These are phyloP conservation scores for Euphorbia peplus DNA, from an alignment of 345 rosid species.

Conservation along the genomic window DNA sequence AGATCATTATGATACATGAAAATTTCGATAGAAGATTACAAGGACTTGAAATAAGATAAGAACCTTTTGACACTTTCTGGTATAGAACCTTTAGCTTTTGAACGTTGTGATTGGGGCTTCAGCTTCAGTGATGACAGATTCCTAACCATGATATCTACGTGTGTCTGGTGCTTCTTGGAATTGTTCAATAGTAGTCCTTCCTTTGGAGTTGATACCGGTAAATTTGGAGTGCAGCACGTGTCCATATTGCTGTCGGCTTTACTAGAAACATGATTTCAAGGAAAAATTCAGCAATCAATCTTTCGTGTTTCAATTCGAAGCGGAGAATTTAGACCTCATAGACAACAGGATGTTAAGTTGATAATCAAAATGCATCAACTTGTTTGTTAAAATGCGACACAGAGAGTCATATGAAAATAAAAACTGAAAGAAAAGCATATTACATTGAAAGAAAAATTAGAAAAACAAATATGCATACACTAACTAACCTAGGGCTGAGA, in stretches of 20 bases:
- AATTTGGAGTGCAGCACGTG: slow-evolving; percentile 48
- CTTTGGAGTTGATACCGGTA: slow-evolving; percentile 22
- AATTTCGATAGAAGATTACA: background rate
- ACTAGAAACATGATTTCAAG: no score
- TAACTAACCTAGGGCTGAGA: no score
- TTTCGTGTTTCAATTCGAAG: no score
- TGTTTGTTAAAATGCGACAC: no score
- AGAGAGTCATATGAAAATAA: no score
- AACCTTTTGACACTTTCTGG: slow-evolving; percentile 45
- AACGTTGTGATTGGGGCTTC: slow-evolving; percentile 46
- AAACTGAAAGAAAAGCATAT: no score
- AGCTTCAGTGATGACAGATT: slow-evolving; percentile 60
- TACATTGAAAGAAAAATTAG: no score
- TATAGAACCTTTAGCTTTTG: slow-evolving; percentile 41
- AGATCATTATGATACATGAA: background rate
- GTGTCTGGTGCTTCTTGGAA: slow-evolving; percentile 61
- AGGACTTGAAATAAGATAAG: background rate
- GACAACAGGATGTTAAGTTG: no score
- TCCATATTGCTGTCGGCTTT: slow-evolving; percentile 44
- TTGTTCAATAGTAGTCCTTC: slow-evolving; percentile 30
- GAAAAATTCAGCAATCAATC: no score
- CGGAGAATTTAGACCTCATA: no score
- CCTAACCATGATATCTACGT: slow-evolving; percentile 48
- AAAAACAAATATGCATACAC: no score
- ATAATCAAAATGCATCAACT: no score